A percentile compares a stretch with the other conserved stretches of the same genome.
Conservation (phyloP, 805 yeast species). For the Yamadazyma akitaensis region DNA sequence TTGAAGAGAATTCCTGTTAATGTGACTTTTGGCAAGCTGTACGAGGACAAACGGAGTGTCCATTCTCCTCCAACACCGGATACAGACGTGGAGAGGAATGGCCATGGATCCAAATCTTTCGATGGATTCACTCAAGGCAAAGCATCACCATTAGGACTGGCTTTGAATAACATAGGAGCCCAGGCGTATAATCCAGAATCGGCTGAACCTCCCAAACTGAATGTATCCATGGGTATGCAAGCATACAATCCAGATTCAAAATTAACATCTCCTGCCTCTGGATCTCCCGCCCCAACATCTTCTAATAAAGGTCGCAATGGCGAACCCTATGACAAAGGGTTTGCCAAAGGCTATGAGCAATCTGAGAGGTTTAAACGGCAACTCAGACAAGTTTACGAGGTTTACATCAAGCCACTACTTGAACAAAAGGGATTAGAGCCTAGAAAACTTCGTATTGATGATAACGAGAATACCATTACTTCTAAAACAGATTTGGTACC, state of each 20-base stretch:
- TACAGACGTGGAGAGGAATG: background rate
- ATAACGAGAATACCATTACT: constrained; percentile 29
- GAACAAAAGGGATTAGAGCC: constrained; percentile 1
- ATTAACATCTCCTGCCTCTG: background rate
- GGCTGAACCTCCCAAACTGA: too few species aligned
- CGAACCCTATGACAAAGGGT: constrained; percentile 37
- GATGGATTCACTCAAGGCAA: background rate
- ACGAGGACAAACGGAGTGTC: constrained; percentile 7
- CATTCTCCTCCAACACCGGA: background rate
- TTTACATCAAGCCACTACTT: constrained; percentile 13
- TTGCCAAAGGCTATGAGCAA: constrained; percentile 29
- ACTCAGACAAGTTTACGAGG: constrained; percentile 11
- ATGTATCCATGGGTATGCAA: constrained; percentile 10
- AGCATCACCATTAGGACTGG: background rate
- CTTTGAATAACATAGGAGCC: too few species aligned
- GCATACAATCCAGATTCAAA: constrained; percentile 9
- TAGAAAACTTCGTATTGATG: constrained; percentile 23
- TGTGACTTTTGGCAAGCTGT: constrained; percentile 24
- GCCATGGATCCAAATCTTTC: background rate
- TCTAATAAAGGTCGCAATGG: constrained; percentile 1
- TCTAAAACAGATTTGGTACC: constrained; percentile 35
- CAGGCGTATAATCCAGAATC: background rate
- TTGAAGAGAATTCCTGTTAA: constrained; percentile 22
- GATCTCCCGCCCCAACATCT: background rate
- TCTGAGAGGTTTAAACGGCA: constrained; percentile 21